phyloP scores from a whole-genome alignment of 345 rosid species.

The Populus tremula region DNA sequence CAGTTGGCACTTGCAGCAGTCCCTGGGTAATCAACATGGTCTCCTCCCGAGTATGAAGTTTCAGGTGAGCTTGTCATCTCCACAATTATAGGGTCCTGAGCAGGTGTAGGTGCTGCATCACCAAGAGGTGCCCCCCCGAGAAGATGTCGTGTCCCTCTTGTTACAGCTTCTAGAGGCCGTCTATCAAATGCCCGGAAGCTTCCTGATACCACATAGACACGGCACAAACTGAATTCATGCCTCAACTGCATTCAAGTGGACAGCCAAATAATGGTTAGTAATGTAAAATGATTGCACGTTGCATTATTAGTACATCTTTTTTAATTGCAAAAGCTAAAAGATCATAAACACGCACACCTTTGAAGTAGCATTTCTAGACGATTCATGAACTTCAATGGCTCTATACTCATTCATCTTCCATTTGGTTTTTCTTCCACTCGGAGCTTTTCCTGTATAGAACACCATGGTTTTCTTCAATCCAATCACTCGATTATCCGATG shows the following conservation, averaged over 20 bases:
- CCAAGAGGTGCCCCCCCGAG: constrained; percentile 8
- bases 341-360: constrained; percentile 29
- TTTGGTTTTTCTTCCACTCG: constrained; percentile 74
- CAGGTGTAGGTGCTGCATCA: constrained; percentile 33
- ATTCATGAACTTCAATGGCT: constrained; percentile 51
- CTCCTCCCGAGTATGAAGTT: constrained; percentile 45
- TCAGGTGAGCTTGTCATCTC: constrained; percentile 45
- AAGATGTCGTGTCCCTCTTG: constrained; percentile 26
- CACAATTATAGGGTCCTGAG: constrained; percentile 15
- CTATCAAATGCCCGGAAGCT: constrained; percentile 79
- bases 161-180: constrained; percentile 57
- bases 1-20: constrained; percentile 17
- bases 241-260: constrained; percentile 52
- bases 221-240: constrained; percentile 79
- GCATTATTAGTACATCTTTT: background rate
- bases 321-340: background rate
- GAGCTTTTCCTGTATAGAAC: constrained; percentile 84
- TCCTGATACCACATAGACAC: constrained; percentile 74
- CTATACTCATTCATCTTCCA: constrained; percentile 97
- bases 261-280: constrained; percentile 15
- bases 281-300: background rate
- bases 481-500: constrained; percentile 60
- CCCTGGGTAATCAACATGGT: constrained; percentile 34
- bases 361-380: constrained; percentile 34
- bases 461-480: constrained; percentile 93